Conservation (phyloP, 75 land plant species). For the Pseudotsuga menziesii region DNA sequence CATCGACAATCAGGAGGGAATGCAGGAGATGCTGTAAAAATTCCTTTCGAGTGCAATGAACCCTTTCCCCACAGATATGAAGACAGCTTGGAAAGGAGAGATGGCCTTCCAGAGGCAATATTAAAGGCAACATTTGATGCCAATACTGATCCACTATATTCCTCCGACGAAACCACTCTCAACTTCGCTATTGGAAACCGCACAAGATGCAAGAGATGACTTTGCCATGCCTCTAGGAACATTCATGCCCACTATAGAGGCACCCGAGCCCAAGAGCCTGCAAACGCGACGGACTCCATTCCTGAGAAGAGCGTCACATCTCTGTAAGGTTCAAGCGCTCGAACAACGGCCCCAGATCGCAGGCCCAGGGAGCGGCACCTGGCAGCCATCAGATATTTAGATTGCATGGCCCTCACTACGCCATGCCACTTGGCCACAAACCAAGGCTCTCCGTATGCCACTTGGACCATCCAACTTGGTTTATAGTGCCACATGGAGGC, state of each 20-base stretch:
- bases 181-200: conserved; percentile 7
- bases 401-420: too few species aligned
- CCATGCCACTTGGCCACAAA: too few species aligned
- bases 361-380: too few species aligned
- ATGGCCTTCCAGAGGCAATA: conserved; percentile 8
- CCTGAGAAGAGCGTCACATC: too few species aligned
- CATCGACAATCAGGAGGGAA: conserved; percentile 14
- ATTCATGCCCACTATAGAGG: conserved; percentile 7
- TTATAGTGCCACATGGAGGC: too few species aligned
- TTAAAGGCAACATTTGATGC: conserved; percentile 1
- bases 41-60: conserved; percentile 9
- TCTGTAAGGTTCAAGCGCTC: too few species aligned
- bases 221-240: conserved; percentile 11
- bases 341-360: too few species aligned
- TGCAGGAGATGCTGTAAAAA: not conserved
- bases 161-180: conserved; percentile 12
- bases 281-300: too few species aligned
- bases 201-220: conserved; percentile 5
- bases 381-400: too few species aligned
- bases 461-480: too few species aligned
- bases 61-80: conserved; percentile 11
- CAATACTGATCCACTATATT: not conserved
- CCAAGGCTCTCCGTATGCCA: too few species aligned
- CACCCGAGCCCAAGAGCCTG: not conserved
- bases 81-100: not conserved